Percentiles rank a stretch among this genome's conserved stretches.
These are phyloP conservation scores for Diplocarpon mali DNA, from an alignment of 2,329 filamentous ascomycete species.

Conservation along the genomic window DNA sequence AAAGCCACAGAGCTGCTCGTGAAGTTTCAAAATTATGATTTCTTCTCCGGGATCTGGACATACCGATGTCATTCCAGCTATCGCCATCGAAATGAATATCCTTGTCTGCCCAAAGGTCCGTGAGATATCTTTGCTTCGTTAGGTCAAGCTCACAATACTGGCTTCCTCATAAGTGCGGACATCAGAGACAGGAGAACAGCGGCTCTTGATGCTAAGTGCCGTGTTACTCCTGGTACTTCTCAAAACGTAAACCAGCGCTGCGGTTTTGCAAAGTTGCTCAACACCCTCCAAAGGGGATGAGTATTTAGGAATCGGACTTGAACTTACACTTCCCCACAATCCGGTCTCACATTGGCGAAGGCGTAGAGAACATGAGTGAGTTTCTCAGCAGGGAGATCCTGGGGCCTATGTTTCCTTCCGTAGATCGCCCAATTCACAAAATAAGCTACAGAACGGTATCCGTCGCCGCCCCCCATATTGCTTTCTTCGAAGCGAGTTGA, in stretches of 20 bases:
- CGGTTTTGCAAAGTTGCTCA: too few species aligned
- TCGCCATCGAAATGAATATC: conserved; percentile 49
- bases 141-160: not conserved
- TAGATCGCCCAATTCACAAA: conserved; percentile 59
- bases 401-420: conserved; percentile 71
- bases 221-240: too few species aligned
- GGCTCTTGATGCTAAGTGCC: too few species aligned
- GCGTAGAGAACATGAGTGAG: conserved; percentile 85
- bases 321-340: conserved; percentile 64
- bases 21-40: too few species aligned
- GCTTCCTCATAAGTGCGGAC: too few species aligned
- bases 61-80: conserved; percentile 53
- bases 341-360: conserved; percentile 75
- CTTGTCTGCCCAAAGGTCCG: conserved; percentile 53
- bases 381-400: conserved; percentile 68
- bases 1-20: too few species aligned
- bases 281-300: too few species aligned
- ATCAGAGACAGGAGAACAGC: too few species aligned
- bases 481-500: not conserved
- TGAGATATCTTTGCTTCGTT: conserved; percentile 33
- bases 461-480: conserved; percentile 26
- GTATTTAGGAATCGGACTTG: too few species aligned
- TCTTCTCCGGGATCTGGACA: too few species aligned
- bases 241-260: too few species aligned
- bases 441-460: conserved; percentile 47